These are phyloP conservation scores for Fomitopsis pinicola DNA, from an alignment of 1,284 basidiomycete genomes.

Conservation along the genomic window DNA sequence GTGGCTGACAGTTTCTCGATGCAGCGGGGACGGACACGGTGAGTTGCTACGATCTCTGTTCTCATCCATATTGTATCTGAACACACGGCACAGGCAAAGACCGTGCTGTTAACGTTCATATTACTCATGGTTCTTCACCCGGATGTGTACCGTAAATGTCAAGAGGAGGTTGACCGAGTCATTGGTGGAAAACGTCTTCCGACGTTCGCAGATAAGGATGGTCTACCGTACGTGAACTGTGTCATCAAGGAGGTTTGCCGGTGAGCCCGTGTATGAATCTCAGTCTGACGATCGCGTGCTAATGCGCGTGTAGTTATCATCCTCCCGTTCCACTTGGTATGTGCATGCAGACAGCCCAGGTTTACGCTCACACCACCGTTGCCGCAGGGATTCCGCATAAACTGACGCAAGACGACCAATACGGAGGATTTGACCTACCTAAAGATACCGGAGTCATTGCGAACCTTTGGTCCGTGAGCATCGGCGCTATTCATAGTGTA, in stretches of 20 bases:
- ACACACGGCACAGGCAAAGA: not conserved
- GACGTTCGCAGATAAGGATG: slow-evolving; percentile 26
- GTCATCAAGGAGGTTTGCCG: slow-evolving; percentile 30
- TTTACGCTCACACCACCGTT: not conserved
- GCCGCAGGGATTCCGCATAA: slow-evolving; percentile 15
- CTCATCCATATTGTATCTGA: too few species aligned
- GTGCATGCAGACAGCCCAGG: not conserved
- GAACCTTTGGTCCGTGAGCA: not conserved
- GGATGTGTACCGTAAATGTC: not conserved
- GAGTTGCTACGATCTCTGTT: not conserved
- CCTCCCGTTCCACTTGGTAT: slow-evolving; percentile 25
- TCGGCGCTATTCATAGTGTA: not conserved
- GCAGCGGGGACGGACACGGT: not conserved
- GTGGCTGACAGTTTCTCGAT: not conserved
- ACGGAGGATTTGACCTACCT: slow-evolving; percentile 14
- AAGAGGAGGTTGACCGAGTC: slow-evolving; percentile 27
- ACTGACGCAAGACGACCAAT: slow-evolving; percentile 22
- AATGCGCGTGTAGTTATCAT: not conserved
- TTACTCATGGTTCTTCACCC: not conserved
- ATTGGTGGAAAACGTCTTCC: slow-evolving; percentile 26
- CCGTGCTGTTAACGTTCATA: not conserved
- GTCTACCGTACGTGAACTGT: slow-evolving; percentile 28
- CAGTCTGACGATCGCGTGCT: not conserved
- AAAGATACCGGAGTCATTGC: not conserved
- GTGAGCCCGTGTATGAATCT: slow-evolving; percentile 15